Conservation (phyloP, 2,329 filamentous ascomycete genomes). For the Davidsoniella eucalypti region DNA sequence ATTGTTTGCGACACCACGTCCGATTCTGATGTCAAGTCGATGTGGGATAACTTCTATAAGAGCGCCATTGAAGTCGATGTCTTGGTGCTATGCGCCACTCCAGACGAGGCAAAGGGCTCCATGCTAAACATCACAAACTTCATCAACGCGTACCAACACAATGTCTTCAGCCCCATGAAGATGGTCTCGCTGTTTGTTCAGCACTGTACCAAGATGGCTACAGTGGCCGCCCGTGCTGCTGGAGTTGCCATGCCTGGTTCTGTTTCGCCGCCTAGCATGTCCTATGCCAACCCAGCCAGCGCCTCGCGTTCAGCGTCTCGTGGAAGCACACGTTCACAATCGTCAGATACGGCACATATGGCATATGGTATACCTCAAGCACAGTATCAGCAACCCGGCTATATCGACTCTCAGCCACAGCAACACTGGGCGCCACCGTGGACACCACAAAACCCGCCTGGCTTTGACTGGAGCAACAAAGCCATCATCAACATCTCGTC, state of each 20-base stretch:
- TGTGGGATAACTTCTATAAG: slow-evolving; percentile 19
- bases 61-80: slow-evolving; percentile 17
- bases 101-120: neutral
- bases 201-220: slow-evolving; percentile 2
- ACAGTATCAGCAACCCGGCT: neutral
- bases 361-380: no score
- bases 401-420: neutral
- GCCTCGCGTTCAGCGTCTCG: neutral
- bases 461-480: slow-evolving; percentile 14
- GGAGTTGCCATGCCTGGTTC: neutral
- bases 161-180: slow-evolving; percentile 12
- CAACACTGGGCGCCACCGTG: neutral
- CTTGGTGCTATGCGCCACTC: slow-evolving; percentile 18
- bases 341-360: neutral
- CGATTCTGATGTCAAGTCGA: slow-evolving; percentile 14
- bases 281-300: neutral
- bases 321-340: neutral
- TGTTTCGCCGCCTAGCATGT: neutral
- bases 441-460: slow-evolving; percentile 10
- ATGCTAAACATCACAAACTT: slow-evolving; percentile 12
- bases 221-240: neutral
- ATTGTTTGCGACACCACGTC: slow-evolving; percentile 16
- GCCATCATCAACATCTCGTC: slow-evolving; percentile 17
- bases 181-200: slow-evolving; percentile 4
- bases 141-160: neutral